These are phyloP conservation scores for Claviceps sorghi DNA, from an alignment of 2,329 filamentous ascomycete species.

Conservation along the genomic window DNA sequence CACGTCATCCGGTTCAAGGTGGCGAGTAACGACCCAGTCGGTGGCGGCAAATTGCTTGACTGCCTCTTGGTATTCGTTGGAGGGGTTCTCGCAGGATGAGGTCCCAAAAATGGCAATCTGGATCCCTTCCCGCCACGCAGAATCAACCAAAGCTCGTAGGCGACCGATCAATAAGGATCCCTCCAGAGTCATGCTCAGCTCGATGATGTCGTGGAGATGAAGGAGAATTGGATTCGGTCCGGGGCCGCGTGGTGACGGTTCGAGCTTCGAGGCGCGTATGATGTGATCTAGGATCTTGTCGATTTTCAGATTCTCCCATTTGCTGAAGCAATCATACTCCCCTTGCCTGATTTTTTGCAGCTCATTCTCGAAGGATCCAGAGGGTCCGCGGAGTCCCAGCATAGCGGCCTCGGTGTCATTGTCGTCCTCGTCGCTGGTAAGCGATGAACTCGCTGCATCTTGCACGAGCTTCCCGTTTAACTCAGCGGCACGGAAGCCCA, in stretches of 20 bases:
- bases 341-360: conserved; percentile 28
- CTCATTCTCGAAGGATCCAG: conserved; percentile 26
- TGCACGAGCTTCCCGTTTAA: conserved; percentile 38
- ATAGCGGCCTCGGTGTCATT: conserved; percentile 19
- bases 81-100: conserved; percentile 40
- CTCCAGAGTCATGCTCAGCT: conserved; percentile 54
- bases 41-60: conserved; percentile 24
- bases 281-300: conserved; percentile 42
- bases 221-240: conserved; percentile 46
- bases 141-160: conserved; percentile 57
- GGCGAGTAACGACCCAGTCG: conserved; percentile 26
- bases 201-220: conserved; percentile 67
- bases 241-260: conserved; percentile 16
- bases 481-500: conserved; percentile 42
- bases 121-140: conserved; percentile 54
- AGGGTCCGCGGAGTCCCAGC: conserved; percentile 15
- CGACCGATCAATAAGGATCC: conserved; percentile 55
- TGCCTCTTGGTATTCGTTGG: conserved; percentile 26
- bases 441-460: conserved; percentile 23
- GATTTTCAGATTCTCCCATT: conserved; percentile 49
- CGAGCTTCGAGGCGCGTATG: conserved; percentile 31
- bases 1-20: conserved; percentile 18
- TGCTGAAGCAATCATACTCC: conserved; percentile 22
- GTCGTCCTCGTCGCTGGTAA: conserved; percentile 20
- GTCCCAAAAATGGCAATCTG: conserved; percentile 71